Evolutionary conservation across 2,329 filamentous ascomycete genomes (phyloP).

Genomic region (Hyphodiscus sp.): DNA sequence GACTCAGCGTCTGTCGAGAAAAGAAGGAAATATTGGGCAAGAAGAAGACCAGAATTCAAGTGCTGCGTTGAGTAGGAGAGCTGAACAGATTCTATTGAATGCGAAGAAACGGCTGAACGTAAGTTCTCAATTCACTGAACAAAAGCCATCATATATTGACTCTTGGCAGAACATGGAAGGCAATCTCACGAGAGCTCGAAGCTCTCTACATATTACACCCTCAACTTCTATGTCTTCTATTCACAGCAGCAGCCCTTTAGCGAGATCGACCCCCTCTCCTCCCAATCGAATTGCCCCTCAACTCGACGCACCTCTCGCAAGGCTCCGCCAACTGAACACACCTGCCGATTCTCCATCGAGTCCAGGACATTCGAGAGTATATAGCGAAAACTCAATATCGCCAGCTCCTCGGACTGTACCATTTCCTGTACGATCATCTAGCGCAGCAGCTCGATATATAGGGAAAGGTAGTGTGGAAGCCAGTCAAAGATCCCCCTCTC

Average conservation of each 20-base stretch:
- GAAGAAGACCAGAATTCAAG: conserved; percentile 63
- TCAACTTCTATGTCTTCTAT: conserved; percentile 42
- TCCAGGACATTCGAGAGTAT: conserved; percentile 51
- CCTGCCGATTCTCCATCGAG: conserved; percentile 25
- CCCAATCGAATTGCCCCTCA: conserved; percentile 13
- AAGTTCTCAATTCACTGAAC: conserved; percentile 32
- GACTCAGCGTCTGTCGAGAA: conserved; percentile 20
- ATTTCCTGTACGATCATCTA: conserved; percentile 53
- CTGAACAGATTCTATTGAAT: conserved; percentile 86
- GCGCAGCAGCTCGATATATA: conserved; percentile 49
- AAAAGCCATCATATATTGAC: conserved; percentile 11
- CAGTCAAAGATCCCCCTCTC: conserved; percentile 9
- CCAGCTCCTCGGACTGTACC: conserved; percentile 36
- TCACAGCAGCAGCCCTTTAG: conserved; percentile 32
- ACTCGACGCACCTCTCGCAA: conserved; percentile 18
- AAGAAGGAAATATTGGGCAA: conserved; percentile 30
- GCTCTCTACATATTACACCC: conserved; percentile 51
- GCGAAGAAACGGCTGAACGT: conserved; percentile 85
- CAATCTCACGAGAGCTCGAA: conserved; percentile 74
- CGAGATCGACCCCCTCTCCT: conserved; percentile 29
- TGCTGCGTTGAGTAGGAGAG: conserved; percentile 69
- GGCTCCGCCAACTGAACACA: conserved; percentile 20
- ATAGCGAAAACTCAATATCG: conserved; percentile 53
- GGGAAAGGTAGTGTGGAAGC: conserved; percentile 26
- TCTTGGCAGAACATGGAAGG: conserved; percentile 79